Evolutionary conservation across 1,139 yeast genomes (phyloP).

Genomic region (Candida tetrigidarum): DNA sequence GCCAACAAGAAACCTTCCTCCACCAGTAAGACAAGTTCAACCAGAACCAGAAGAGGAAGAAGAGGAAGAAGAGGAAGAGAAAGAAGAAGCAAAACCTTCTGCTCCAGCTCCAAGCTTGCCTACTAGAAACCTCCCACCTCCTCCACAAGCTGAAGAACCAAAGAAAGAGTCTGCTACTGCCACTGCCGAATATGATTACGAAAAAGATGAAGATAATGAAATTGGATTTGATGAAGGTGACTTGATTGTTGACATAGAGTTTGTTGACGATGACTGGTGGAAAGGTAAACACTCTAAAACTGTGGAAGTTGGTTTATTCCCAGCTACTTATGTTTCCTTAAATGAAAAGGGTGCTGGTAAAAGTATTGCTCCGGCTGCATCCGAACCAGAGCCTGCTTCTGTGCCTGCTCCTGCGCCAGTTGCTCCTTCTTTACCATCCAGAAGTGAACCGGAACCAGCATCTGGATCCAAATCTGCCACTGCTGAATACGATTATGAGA

Average conservation of each 20-base stretch:
- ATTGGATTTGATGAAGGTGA: constrained; percentile 70
- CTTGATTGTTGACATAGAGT: constrained; percentile 62
- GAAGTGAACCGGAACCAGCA: constrained; percentile 39
- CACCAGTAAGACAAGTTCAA: constrained; percentile 20
- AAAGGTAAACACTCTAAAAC: constrained; percentile 63
- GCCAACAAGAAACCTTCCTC: constrained; percentile 28
- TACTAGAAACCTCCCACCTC: constrained; percentile 22
- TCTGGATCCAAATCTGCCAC: constrained; percentile 73
- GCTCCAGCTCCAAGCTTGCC: constrained; percentile 21
- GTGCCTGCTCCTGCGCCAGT: constrained; percentile 22
- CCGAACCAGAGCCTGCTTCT: too few species aligned
- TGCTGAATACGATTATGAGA: constrained; percentile 71
- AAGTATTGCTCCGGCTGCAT: constrained; percentile 5
- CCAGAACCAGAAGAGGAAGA: constrained; percentile 19
- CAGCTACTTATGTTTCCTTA: constrained; percentile 67
- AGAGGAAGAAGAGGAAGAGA: constrained; percentile 25
- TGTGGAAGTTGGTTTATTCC: constrained; percentile 72
- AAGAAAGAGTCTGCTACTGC: constrained; percentile 44
- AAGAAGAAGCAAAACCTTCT: constrained; percentile 10
- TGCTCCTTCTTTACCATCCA: constrained; percentile 24
- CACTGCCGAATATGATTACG: constrained; percentile 67
- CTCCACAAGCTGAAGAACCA: constrained; percentile 25
- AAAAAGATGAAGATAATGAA: constrained; percentile 77
- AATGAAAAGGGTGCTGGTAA: constrained; percentile 24
- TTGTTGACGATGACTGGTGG: constrained; percentile 87